phyloP scores from a whole-genome alignment of 2,329 filamentous ascomycete species.

The Aspergillus vadensis region DNA sequence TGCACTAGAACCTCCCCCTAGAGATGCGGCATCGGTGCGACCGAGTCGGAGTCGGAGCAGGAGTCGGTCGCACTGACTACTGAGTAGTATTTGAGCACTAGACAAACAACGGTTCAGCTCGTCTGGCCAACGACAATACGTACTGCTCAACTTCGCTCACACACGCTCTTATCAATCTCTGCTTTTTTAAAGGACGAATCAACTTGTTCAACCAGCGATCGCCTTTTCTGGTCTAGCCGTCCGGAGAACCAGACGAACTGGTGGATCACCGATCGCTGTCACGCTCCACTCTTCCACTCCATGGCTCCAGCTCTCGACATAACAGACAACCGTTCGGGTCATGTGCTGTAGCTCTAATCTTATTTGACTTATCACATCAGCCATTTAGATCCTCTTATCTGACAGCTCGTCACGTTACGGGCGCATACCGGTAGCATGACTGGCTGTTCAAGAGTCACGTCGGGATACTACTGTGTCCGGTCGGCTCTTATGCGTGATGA shows the following conservation, averaged over 20 bases:
- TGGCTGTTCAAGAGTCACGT: too few relatives aligned
- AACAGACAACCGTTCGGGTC: too few relatives aligned
- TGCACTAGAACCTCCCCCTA: not conserved
- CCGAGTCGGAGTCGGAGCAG: slow-evolving; percentile 10
- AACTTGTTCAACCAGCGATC: not conserved
- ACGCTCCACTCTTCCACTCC: not conserved
- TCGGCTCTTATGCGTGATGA: too few relatives aligned
- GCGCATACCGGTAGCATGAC: too few relatives aligned
- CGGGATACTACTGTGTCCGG: too few relatives aligned
- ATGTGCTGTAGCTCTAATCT: too few relatives aligned
- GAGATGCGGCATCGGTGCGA: not conserved
- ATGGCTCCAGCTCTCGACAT: not conserved
- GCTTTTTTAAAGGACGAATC: too few relatives aligned
- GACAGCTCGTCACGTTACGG: too few relatives aligned
- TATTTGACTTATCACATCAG: too few relatives aligned
- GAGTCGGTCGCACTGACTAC: not conserved
- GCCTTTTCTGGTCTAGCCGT: not conserved
- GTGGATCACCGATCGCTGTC: not conserved
- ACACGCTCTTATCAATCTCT: not conserved
- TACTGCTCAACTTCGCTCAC: not conserved
- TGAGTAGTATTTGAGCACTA: too few relatives aligned
- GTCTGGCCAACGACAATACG: not conserved
- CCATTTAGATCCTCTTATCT: too few relatives aligned
- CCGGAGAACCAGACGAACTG: not conserved
- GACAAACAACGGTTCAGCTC: not conserved